A percentile compares a stretch with the other conserved stretches of the same genome.
Evolutionary conservation across 192 early-diverging fungal species (phyloP).

Genomic region (Backusella luteola): DNA sequence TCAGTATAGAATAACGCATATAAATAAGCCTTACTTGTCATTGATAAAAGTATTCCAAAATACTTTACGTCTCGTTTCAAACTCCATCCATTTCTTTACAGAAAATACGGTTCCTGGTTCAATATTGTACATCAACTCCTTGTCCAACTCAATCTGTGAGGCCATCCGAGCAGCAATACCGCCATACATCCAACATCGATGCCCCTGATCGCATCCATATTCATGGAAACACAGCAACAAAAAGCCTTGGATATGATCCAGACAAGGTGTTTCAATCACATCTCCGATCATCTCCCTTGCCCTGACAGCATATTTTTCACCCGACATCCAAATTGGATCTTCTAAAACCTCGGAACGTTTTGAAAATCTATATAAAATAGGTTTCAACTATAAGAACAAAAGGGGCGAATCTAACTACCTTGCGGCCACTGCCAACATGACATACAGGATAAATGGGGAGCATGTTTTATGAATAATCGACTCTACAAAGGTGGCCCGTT

Average conservation of each 20-base stretch:
- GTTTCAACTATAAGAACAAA: no score
- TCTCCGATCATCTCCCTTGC: conserved; percentile 38
- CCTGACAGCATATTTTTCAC: conserved; percentile 50
- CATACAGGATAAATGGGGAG: conserved; percentile 41
- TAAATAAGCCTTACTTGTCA: conserved; percentile 32
- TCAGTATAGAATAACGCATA: no score
- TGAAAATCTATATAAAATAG: conserved; percentile 38
- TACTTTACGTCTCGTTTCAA: conserved; percentile 45
- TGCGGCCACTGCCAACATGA: conserved; percentile 44
- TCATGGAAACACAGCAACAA: conserved; percentile 44
- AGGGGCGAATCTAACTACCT: conserved; percentile 21
- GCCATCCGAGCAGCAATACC: conserved; percentile 45
- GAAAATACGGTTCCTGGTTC: neutral
- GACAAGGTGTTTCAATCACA: conserved; percentile 42
- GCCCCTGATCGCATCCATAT: conserved; percentile 47
- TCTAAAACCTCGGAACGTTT: conserved; percentile 41
- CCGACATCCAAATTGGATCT: conserved; percentile 46
- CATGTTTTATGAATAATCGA: conserved; percentile 41
- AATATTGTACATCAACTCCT: conserved; percentile 29
- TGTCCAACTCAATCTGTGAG: conserved; percentile 47
- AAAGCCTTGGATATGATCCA: conserved; percentile 49
- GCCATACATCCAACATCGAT: conserved; percentile 51
- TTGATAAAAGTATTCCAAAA: conserved; percentile 48
- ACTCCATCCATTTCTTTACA: conserved; percentile 41
- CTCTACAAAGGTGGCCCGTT: conserved; percentile 41